Evolutionary conservation across 495 filamentous ascomycete species (phyloP), one percentile per base, ranked within the genome.

Genomic region (Cenococcum geophilum): DNA sequence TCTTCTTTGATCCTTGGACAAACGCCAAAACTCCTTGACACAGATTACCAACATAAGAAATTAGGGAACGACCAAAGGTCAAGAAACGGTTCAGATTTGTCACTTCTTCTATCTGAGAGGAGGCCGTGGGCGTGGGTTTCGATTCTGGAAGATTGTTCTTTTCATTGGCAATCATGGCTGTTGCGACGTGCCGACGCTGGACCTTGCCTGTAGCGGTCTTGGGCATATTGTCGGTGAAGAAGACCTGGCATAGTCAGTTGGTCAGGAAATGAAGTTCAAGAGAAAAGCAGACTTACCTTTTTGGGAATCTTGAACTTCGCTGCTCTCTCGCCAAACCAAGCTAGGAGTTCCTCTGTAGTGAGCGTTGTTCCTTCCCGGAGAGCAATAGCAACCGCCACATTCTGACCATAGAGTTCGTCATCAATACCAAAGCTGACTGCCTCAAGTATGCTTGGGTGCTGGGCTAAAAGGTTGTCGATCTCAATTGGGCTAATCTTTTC

Each of bases 191-290:
- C 25, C 87, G 78, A 54, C 89, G 76, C 74, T 92, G 89, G 51
- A 92, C 84, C 76, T 92, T 93, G 22, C 89, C 89, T 5, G 89
- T 93, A 14, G 89, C 86, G 22, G 89, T 93, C 76, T 92, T 92
- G 27, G 89, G 89, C 81, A 92, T 91, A 58, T 82, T 74, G 51
- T 86, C 76, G 5, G 86, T 88, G 60, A 90, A 88, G 73, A 83
- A 92, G 18, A 91, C 75, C 85, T 87, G 65, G 2, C 6, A 50
- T 45, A 11, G 27, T 63, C 43, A 58, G 55, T 16, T 42, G 4
- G 27, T 32, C 27, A 37, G 8, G 8, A 11, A 1, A 27, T 20
- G 0, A 35, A n/a, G 18, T 5, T 4, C 11, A 23, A 22, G 12
- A 21, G 6, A 5, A 18, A 3, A 25, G 12, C 12, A 12, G 18